These are phyloP conservation scores for Silene uniflora DNA, from an alignment of 148 eudicot genomes.

Conservation along the genomic window DNA sequence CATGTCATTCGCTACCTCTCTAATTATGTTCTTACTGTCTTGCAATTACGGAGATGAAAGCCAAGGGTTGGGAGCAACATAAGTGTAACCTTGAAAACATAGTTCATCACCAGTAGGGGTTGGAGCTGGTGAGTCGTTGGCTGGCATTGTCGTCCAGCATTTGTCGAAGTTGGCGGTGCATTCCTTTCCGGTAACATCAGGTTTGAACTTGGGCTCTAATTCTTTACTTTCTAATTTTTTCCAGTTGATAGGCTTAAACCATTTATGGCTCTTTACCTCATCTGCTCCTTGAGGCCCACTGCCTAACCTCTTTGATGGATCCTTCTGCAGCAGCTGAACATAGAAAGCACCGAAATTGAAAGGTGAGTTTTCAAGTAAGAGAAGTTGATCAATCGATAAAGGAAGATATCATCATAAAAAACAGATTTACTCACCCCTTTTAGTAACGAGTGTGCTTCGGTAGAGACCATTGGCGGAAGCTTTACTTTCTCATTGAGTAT, in stretches of 20 bases:
- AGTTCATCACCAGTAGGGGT: slow-evolving; percentile 69
- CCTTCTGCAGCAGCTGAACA: slow-evolving; percentile 68
- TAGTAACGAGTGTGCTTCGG: slow-evolving; percentile 85
- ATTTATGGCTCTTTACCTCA: slow-evolving; percentile 73
- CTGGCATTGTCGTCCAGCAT: slow-evolving; percentile 89
- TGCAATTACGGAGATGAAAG: slow-evolving; percentile 39
- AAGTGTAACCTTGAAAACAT: slow-evolving; percentile 68
- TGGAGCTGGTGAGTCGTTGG: slow-evolving; percentile 80
- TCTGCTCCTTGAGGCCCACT: slow-evolving; percentile 69
- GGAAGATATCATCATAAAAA: slow-evolving; percentile 4
- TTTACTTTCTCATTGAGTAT: slow-evolving; percentile 76
- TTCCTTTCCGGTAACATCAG: slow-evolving; percentile 72
- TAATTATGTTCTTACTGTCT: slow-evolving; percentile 1
- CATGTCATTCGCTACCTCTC: slow-evolving; percentile 4
- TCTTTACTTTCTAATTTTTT: slow-evolving; percentile 73
- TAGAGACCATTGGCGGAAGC: slow-evolving; percentile 72
- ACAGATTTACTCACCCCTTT: slow-evolving; percentile 58
- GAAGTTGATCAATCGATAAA: neutral
- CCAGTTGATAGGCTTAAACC: slow-evolving; percentile 86
- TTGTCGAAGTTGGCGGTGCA: slow-evolving; percentile 87
- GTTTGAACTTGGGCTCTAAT: slow-evolving; percentile 67
- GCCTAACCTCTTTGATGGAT: slow-evolving; percentile 72
- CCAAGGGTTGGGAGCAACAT: slow-evolving; percentile 82
- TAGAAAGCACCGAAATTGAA: neutral
- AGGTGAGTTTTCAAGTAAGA: slow-evolving; percentile 4